Conservation (phyloP, 306 rosid species). For the Gastrolobium villosum region DNA sequence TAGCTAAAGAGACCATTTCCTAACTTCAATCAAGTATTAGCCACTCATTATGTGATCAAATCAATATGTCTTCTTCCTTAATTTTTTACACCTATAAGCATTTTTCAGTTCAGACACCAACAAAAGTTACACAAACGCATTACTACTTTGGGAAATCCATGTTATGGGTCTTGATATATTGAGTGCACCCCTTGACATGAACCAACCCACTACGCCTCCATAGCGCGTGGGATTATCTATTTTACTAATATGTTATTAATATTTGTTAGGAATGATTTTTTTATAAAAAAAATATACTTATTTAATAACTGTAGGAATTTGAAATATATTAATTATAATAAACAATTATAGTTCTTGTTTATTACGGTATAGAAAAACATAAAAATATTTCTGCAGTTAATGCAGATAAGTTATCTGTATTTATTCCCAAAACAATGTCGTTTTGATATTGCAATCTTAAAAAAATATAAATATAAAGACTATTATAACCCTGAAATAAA, state of each 20-base stretch:
- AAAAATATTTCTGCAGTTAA: too few species aligned
- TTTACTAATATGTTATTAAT: background rate
- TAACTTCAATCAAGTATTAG: slow-evolving; percentile 53
- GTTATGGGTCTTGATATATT: slow-evolving; percentile 42
- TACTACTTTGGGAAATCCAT: slow-evolving; percentile 56
- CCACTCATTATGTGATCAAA: slow-evolving; percentile 45
- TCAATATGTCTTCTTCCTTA: slow-evolving; percentile 46
- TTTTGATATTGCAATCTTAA: too few species aligned
- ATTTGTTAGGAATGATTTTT: background rate
- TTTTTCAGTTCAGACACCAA: slow-evolving; percentile 47
- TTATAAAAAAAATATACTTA: background rate
- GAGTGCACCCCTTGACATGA: slow-evolving; percentile 25
- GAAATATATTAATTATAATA: background rate
- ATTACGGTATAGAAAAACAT: background rate
- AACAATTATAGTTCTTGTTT: background rate
- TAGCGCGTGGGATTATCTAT: slow-evolving; percentile 27
- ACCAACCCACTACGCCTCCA: slow-evolving; percentile 41
- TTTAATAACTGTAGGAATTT: background rate
- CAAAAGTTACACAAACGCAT: slow-evolving; percentile 54
- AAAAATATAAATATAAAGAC: too few species aligned
- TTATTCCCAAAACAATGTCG: too few species aligned
- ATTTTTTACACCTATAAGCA: slow-evolving; percentile 43
- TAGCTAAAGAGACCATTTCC: slow-evolving; percentile 52
- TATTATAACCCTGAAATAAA: too few species aligned
- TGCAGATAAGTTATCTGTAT: too few species aligned